phyloP scores from a whole-genome alignment of 2,329 filamentous ascomycete species.

The Penicillium brevicompactum region DNA sequence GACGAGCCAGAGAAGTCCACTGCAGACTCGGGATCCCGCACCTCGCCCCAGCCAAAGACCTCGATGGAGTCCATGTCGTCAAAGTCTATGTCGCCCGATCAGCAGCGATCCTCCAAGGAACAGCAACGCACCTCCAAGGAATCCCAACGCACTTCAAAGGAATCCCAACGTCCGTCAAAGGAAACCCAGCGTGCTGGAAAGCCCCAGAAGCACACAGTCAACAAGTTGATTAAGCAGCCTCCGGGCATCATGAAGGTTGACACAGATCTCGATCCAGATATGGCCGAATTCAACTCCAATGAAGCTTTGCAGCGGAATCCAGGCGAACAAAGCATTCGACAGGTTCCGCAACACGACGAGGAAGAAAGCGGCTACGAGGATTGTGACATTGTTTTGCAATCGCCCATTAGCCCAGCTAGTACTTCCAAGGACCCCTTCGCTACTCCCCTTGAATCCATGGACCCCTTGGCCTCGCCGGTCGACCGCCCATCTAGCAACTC shows the following conservation, averaged over 20 bases:
- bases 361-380: conserved; percentile 26
- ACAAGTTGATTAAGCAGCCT: conserved; percentile 70
- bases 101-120: conserved; percentile 34
- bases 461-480: conserved; percentile 23
- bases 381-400: conserved; percentile 20
- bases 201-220: conserved; percentile 59
- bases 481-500: conserved; percentile 26
- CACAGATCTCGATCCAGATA: conserved; percentile 34
- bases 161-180: background rate
- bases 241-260: conserved; percentile 49
- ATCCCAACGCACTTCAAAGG: background rate
- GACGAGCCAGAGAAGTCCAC: conserved; percentile 63
- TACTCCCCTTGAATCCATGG: conserved; percentile 17
- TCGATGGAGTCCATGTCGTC: conserved; percentile 46
- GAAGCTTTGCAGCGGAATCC: conserved; percentile 22
- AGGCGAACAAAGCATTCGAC: conserved; percentile 35
- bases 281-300: conserved; percentile 26
- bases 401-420: conserved; percentile 24
- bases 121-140: conserved; percentile 52
- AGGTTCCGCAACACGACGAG: conserved; percentile 35
- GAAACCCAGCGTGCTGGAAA: conserved; percentile 26
- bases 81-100: conserved; percentile 27
- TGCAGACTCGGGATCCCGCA: conserved; percentile 55
- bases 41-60: conserved; percentile 47
- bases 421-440: conserved; percentile 28